phyloP scores from a whole-genome alignment of 2,329 filamentous ascomycete genomes.

The Talaromyces sp. region DNA sequence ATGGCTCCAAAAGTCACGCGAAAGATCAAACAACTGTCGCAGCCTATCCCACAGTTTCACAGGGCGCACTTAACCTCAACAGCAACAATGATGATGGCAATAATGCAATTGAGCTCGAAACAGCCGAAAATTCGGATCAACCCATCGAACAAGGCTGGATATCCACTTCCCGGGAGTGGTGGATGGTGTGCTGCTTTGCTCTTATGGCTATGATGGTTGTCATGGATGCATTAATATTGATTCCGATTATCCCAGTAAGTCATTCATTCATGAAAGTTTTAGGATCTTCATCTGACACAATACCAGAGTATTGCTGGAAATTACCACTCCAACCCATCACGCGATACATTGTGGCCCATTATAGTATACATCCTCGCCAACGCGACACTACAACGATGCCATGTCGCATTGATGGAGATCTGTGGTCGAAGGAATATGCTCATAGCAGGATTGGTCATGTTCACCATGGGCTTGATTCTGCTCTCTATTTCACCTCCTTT shows the following conservation, averaged over 20 bases:
- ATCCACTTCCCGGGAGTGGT: conserved; percentile 1
- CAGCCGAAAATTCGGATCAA: not conserved
- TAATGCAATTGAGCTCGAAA: conserved; percentile 8
- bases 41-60: not conserved
- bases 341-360: conserved; percentile 11
- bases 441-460: conserved; percentile 4
- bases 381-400: conserved; percentile 2
- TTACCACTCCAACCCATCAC: conserved; percentile 6
- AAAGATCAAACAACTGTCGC: not conserved
- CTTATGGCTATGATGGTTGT: conserved; percentile 13
- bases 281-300: not conserved
- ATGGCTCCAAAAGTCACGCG: not conserved
- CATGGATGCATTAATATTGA: conserved; percentile 14
- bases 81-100: not conserved
- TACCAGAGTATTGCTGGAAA: not conserved
- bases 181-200: conserved; percentile 15
- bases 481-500: not conserved
- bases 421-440: conserved; percentile 8
- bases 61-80: not conserved
- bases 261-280: not conserved
- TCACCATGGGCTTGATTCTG: conserved; percentile 11
- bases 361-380: conserved; percentile 14
- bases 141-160: not conserved
- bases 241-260: conserved; percentile 13
- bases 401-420: conserved; percentile 10